These are phyloP conservation scores for Didymellaceae sp. DNA, from an alignment of 2,329 filamentous ascomycete species.

Conservation along the genomic window DNA sequence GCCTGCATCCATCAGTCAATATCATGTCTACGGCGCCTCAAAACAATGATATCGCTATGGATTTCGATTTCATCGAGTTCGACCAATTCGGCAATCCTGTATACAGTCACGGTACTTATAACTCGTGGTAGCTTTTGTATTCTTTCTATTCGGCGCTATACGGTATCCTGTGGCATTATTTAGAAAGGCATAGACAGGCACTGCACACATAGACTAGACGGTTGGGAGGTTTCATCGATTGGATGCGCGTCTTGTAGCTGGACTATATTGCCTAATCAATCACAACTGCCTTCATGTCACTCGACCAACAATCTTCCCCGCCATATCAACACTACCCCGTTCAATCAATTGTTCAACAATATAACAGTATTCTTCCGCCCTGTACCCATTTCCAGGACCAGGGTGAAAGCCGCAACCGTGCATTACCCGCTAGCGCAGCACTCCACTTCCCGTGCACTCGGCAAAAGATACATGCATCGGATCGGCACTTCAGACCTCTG, in stretches of 20 bases:
- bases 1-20: neutral
- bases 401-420: conserved; percentile 8
- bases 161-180: conserved; percentile 1
- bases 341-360: neutral
- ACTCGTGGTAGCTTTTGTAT: neutral
- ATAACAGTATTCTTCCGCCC: no score
- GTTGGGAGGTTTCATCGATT: neutral
- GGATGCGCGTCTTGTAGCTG: conserved; percentile 5
- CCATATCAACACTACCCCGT: no score
- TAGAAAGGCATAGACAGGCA: conserved; percentile 2
- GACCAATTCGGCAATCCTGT: neutral
- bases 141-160: conserved; percentile 2
- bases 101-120: neutral
- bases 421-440: conserved; percentile 15
- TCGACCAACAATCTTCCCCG: neutral
- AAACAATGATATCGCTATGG: neutral
- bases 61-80: neutral
- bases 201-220: conserved; percentile 1
- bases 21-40: neutral
- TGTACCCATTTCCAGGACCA: no score
- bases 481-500: conserved; percentile 4
- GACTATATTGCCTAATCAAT: conserved; percentile 1
- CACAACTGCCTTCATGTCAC: no score
- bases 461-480: conserved; percentile 6
- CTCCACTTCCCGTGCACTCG: no score